A percentile compares a stretch with the other conserved stretches of the same genome.
These are phyloP conservation scores for Rhizoclosmatium sp. DNA, from an alignment of 192 early-diverging fungal genomes.

Conservation along the genomic window DNA sequence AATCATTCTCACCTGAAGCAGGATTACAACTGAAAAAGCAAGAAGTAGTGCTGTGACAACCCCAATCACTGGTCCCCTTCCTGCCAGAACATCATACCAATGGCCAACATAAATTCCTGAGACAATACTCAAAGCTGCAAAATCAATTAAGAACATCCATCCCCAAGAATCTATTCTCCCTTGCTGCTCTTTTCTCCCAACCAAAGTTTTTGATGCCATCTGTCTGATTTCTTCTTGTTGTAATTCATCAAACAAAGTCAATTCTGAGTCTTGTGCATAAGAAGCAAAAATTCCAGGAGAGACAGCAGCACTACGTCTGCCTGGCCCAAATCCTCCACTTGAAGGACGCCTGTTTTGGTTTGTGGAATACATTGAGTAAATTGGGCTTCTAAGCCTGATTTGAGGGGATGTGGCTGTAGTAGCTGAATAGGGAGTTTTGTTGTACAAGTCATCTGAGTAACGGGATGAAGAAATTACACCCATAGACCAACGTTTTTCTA, in stretches of 20 bases:
- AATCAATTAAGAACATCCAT: conserved; percentile 4
- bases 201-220: not conserved
- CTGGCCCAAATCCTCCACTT: not conserved
- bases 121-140: not conserved
- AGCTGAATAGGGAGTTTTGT: not conserved
- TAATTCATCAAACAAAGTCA: not conserved
- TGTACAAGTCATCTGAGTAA: too few species aligned
- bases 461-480: too few species aligned
- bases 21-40: conserved; percentile 19
- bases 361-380: too few species aligned
- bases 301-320: not conserved
- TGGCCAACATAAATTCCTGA: not conserved
- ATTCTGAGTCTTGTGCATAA: conserved; percentile 4
- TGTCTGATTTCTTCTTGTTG: not conserved
- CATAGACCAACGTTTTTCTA: not conserved
- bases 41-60: not conserved
- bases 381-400: too few species aligned
- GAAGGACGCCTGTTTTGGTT: too few species aligned
- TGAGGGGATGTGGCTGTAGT: not conserved
- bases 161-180: conserved; percentile 1
- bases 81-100: conserved; percentile 26
- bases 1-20: conserved; percentile 17
- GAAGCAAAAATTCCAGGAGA: conserved; percentile 9
- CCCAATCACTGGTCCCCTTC: conserved; percentile 13
- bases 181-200: not conserved